Evolutionary conservation across 352 stramenopile species (phyloP).

Genomic region (Phytophthora rubi): DNA sequence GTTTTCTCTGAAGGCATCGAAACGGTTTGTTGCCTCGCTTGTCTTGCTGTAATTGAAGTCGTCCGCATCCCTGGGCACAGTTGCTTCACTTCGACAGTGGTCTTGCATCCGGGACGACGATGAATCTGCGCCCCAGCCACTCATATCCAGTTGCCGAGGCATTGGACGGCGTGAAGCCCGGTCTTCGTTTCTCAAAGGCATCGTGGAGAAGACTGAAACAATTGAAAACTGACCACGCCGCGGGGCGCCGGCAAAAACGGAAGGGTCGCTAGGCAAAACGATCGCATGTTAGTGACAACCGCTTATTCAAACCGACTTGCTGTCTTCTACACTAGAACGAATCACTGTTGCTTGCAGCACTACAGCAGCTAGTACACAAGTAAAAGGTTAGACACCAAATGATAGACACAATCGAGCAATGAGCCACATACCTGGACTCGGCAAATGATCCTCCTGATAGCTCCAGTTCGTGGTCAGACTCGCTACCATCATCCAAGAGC

Average conservation of each 20-base stretch:
- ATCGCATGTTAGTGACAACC: constrained; percentile 20
- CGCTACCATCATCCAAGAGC: background rate
- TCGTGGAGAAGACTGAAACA: constrained; percentile 1
- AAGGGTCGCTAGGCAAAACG: constrained; percentile 34
- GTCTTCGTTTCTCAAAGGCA: background rate
- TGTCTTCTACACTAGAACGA: constrained; percentile 28
- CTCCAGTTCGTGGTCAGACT: background rate
- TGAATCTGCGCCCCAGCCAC: constrained; percentile 12
- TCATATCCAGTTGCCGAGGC: constrained; percentile 1
- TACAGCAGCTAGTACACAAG: background rate
- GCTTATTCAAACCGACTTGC: constrained; percentile 19
- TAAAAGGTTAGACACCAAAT: constrained; percentile 20
- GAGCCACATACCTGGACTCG: background rate
- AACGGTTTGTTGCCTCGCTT: too few species aligned
- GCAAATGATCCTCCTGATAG: background rate
- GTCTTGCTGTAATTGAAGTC: too few species aligned
- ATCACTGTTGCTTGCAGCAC: background rate
- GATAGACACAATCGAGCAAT: constrained; percentile 3
- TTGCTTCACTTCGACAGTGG: too few species aligned
- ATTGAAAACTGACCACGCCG: background rate
- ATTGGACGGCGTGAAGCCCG: background rate
- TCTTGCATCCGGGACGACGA: too few species aligned
- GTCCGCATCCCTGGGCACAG: too few species aligned
- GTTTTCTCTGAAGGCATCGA: too few species aligned
- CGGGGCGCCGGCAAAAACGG: background rate